Conservation (phyloP, 768 basidiomycete genomes). For the Punctularia strigosozonata region DNA sequence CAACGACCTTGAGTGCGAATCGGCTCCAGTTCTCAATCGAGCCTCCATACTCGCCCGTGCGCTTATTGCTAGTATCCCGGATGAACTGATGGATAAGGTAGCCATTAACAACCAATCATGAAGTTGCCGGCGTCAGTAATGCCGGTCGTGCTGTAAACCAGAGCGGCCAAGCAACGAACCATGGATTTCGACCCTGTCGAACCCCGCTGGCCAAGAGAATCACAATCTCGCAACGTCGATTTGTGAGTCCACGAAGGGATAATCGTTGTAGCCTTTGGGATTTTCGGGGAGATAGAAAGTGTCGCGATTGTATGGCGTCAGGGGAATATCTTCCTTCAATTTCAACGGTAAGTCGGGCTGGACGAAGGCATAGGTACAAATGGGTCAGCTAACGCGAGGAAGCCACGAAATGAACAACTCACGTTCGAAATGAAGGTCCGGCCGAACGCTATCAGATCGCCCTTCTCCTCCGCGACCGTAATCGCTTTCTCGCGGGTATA, state of each 20-base stretch:
- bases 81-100: slow-evolving; percentile 52
- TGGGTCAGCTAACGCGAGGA: neutral
- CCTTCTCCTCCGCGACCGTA: slow-evolving; percentile 6
- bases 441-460: slow-evolving; percentile 13
- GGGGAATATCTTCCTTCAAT: slow-evolving; percentile 6
- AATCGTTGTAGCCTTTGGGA: slow-evolving; percentile 9
- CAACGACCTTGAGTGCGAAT: slow-evolving; percentile 43
- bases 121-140: too few relatives aligned
- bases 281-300: slow-evolving; percentile 5
- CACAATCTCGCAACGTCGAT: slow-evolving; percentile 4
- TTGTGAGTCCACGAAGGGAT: slow-evolving; percentile 7
- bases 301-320: slow-evolving; percentile 6
- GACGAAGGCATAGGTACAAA: neutral
- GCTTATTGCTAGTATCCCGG: slow-evolving; percentile 39
- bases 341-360: slow-evolving; percentile 9
- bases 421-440: slow-evolving; percentile 14
- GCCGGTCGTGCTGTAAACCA: too few relatives aligned
- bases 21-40: slow-evolving; percentile 44
- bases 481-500: slow-evolving; percentile 10
- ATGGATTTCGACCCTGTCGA: slow-evolving; percentile 50
- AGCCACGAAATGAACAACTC: slow-evolving; percentile 1
- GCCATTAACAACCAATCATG: too few relatives aligned
- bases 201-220: slow-evolving; percentile 21
- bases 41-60: slow-evolving; percentile 60
- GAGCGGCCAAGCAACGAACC: too few relatives aligned